These are phyloP conservation scores for Tuctoria greenei DNA, from an alignment of 176 grass and related monocot genomes.

Conservation along the genomic window DNA sequence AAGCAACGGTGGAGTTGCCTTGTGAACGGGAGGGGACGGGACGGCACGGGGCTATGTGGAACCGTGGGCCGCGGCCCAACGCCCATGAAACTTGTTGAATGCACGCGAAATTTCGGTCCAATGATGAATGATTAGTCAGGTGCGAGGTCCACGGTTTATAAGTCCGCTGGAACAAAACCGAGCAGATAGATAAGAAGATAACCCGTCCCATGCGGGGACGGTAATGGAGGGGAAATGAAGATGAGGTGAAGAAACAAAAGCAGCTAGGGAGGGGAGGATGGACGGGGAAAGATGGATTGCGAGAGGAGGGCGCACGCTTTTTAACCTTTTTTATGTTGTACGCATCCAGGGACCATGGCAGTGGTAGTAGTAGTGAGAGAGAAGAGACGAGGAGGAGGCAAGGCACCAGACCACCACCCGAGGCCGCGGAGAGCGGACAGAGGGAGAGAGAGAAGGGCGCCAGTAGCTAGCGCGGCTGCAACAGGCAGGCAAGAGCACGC, in stretches of 20 bases:
- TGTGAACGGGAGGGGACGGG: no score
- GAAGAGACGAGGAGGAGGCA: neutral
- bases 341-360: conserved; percentile 60
- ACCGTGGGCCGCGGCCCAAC: neutral
- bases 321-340: conserved; percentile 81
- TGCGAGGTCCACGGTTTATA: conserved; percentile 23
- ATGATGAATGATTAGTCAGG: neutral
- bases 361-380: conserved; percentile 4
- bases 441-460: neutral
- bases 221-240: neutral
- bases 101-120: neutral
- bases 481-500: no score
- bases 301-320: conserved; percentile 34
- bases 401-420: neutral
- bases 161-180: neutral
- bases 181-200: neutral
- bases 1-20: neutral
- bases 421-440: neutral
- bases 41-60: no score
- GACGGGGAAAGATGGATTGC: conserved; percentile 11
- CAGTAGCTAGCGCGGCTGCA: neutral
- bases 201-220: no score
- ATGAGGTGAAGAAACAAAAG: conserved; percentile 8
- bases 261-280: neutral
- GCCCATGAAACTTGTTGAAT: neutral